Conservation (phyloP, 257 asterid genomes). For the Thymus mandschuricus region DNA sequence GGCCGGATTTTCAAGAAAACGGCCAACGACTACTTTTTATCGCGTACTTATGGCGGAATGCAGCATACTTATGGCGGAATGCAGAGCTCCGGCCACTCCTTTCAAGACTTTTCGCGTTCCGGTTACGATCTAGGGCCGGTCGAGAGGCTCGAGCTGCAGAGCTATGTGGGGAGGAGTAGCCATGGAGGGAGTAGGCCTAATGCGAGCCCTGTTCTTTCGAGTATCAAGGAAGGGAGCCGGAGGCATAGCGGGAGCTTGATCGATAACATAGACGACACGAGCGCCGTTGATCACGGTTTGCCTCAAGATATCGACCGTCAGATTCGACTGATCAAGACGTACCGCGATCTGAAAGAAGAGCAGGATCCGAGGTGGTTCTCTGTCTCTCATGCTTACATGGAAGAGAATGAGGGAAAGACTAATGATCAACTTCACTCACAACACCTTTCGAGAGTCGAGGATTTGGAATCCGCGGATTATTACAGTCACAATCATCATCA, state of each 20-base stretch:
- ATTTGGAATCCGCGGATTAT: conserved; percentile 31
- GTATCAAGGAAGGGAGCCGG: conserved; percentile 37
- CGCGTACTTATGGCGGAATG: conserved; percentile 39
- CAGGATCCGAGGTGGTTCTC: conserved; percentile 56
- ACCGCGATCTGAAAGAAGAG: conserved; percentile 30
- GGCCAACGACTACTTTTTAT: conserved; percentile 67
- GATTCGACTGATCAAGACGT: conserved; percentile 40
- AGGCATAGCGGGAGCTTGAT: conserved; percentile 35
- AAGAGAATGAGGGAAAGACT: conserved; percentile 12
- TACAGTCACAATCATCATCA: conserved; percentile 13
- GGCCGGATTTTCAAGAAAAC: conserved; percentile 57
- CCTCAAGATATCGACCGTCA: conserved; percentile 44
- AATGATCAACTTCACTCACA: conserved; percentile 29
- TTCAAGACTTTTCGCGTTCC: conserved; percentile 41
- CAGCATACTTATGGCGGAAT: neutral
- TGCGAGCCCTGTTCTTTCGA: conserved; percentile 27
- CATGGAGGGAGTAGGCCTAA: conserved; percentile 27
- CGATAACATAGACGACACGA: conserved; percentile 35
- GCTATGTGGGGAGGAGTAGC: conserved; percentile 45
- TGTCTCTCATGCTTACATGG: conserved; percentile 47
- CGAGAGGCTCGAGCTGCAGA: conserved; percentile 69
- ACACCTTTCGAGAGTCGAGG: conserved; percentile 30
- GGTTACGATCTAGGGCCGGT: conserved; percentile 41
- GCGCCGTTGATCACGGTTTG: conserved; percentile 40
- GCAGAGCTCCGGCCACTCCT: conserved; percentile 34